A percentile compares a stretch with the other conserved stretches of the same genome.
Conservation (phyloP, 805 yeast species). For the Torulaspora delbrueckii region DNA sequence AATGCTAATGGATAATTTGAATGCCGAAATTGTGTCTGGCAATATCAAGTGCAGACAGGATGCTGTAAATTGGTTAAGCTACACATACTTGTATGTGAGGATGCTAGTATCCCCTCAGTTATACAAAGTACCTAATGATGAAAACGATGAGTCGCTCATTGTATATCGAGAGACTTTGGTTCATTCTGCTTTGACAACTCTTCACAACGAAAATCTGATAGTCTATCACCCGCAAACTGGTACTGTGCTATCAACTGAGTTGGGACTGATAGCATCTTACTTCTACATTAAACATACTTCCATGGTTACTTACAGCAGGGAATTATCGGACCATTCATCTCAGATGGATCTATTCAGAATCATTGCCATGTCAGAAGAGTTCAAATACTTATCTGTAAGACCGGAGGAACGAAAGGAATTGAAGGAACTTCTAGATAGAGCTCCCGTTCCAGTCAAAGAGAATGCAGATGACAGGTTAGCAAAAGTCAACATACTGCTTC, state of each 20-base stretch:
- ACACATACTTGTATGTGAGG: slow-evolving; percentile 73
- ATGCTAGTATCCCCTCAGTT: slow-evolving; percentile 68
- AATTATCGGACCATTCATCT: slow-evolving; percentile 57
- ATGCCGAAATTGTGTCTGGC: slow-evolving; percentile 84
- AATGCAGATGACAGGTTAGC: slow-evolving; percentile 63
- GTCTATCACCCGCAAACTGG: slow-evolving; percentile 52
- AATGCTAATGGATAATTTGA: slow-evolving; percentile 64
- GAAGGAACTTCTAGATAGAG: slow-evolving; percentile 56
- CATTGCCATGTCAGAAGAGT: slow-evolving; percentile 80
- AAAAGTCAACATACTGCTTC: slow-evolving; percentile 74
- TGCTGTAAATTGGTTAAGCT: slow-evolving; percentile 75
- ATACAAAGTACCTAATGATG: slow-evolving; percentile 71
- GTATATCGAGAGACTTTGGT: slow-evolving; percentile 60
- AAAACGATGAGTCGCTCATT: slow-evolving; percentile 44
- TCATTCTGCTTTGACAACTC: slow-evolving; percentile 66
- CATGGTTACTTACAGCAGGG: slow-evolving; percentile 58
- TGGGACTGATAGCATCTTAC: slow-evolving; percentile 81
- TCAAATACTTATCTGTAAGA: slow-evolving; percentile 74
- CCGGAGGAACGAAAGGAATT: slow-evolving; percentile 81
- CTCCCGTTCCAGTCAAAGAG: slow-evolving; percentile 86
- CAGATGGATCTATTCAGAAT: slow-evolving; percentile 72
- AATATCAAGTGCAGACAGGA: slow-evolving; percentile 54
- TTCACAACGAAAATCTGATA: slow-evolving; percentile 55
- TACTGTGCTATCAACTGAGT: slow-evolving; percentile 51
- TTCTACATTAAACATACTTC: slow-evolving; percentile 77